Conservation (phyloP, 345 rosid species). For the Brassica nigra region DNA sequence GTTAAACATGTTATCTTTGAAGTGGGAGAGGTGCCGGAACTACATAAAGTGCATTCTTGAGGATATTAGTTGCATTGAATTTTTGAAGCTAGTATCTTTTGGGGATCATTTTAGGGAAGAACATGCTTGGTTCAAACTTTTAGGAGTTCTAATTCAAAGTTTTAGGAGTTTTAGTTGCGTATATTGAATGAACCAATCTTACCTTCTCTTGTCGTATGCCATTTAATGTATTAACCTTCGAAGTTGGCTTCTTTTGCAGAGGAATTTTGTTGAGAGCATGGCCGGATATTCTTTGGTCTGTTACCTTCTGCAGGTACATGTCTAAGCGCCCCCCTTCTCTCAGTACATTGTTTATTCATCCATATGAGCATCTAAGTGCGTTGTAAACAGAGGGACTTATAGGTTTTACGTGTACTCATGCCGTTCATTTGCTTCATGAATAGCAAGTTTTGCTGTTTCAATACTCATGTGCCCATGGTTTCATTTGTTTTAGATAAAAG, state of each 20-base stretch:
- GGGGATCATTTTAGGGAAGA: not conserved
- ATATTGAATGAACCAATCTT: not conserved
- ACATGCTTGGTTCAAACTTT: conserved; percentile 15
- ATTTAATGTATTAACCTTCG: conserved; percentile 14
- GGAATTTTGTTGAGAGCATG: conserved; percentile 99
- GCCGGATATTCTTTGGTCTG: conserved; percentile 99
- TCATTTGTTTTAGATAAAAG: conserved; percentile 64
- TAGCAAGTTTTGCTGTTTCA: conserved; percentile 2
- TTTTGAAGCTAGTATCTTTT: conserved; percentile 4
- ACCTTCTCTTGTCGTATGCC: not conserved
- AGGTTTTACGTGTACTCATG: not conserved
- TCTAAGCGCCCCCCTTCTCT: conserved; percentile 1
- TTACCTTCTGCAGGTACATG: conserved; percentile 88
- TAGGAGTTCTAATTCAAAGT: not conserved
- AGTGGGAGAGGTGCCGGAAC: no score
- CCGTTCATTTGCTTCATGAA: not conserved
- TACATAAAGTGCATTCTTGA: not conserved
- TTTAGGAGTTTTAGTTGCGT: not conserved
- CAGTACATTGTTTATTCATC: conserved; percentile 10
- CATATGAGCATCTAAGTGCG: not conserved
- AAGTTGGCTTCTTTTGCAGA: conserved; percentile 54
- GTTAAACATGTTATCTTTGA: conserved; percentile 11
- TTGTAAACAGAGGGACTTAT: not conserved
- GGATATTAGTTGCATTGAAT: conserved; percentile 9
- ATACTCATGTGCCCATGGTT: conserved; percentile 11